Conservation (phyloP, 192 early-diverging fungal species). For the Neocallimastix lanati region DNA sequence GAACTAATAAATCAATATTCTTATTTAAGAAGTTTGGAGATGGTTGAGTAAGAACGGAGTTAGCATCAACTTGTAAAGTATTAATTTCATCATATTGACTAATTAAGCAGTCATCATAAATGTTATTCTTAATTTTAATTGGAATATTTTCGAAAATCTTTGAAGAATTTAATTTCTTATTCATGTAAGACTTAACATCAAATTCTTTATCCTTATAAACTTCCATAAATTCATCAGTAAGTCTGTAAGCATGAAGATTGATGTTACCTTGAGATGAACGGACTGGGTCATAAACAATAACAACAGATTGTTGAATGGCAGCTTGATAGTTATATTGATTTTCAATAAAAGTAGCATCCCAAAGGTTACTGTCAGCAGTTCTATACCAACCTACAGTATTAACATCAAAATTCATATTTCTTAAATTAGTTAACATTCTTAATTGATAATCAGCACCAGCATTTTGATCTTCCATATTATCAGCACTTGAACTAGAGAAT, state of each 20-base stretch:
- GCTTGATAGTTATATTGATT: conserved; percentile 80
- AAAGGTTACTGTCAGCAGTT: conserved; percentile 71
- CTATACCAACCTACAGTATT: conserved; percentile 98
- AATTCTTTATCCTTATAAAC: conserved; percentile 62
- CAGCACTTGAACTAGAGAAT: conserved; percentile 36
- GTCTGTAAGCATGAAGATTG: conserved; percentile 67
- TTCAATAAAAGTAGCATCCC: conserved; percentile 78
- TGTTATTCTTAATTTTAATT: conserved; percentile 54
- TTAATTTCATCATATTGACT: conserved; percentile 23
- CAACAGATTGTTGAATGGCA: conserved; percentile 64
- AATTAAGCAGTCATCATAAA: background rate
- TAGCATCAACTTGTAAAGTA: conserved; percentile 25
- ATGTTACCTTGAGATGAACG: conserved; percentile 70
- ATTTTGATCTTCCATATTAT: conserved; percentile 28
- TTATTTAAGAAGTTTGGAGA: conserved; percentile 17
- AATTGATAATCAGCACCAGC: conserved; percentile 66
- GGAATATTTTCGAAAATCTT: conserved; percentile 82
- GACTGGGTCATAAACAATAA: conserved; percentile 81
- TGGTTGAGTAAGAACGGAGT: conserved; percentile 36
- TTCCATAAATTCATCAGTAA: conserved; percentile 69
- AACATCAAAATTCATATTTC: conserved; percentile 84
- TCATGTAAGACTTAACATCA: conserved; percentile 57
- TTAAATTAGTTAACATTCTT: conserved; percentile 82
- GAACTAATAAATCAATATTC: conserved; percentile 3
- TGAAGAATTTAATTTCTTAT: conserved; percentile 60